Percentiles rank a stretch among this genome's conserved stretches.
These are phyloP conservation scores for Grosmannia huntii DNA, from an alignment of 2,329 filamentous ascomycete species.

Conservation along the genomic window DNA sequence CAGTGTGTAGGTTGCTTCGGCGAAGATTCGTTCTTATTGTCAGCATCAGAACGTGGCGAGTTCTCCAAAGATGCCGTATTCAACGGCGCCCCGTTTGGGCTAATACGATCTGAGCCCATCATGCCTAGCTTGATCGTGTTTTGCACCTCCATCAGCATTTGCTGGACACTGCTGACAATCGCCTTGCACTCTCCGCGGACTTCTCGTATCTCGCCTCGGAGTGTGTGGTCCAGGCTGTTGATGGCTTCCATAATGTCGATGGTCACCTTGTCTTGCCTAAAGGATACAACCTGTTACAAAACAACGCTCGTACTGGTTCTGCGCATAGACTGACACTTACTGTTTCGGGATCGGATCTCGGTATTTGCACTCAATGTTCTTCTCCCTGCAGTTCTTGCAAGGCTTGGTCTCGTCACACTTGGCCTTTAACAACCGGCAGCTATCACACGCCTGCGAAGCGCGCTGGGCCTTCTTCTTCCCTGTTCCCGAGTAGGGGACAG, in stretches of 20 bases:
- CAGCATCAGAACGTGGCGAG: not conserved
- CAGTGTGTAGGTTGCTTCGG: not conserved
- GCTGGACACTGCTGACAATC: not conserved
- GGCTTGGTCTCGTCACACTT: conserved; percentile 84
- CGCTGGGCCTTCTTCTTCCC: conserved; percentile 51
- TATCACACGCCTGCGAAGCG: conserved; percentile 72
- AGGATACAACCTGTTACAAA: not conserved
- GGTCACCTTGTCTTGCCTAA: conserved; percentile 45
- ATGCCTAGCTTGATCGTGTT: not conserved
- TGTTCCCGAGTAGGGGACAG: conserved; percentile 30
- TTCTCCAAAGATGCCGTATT: not conserved
- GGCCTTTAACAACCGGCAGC: conserved; percentile 74
- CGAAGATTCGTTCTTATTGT: conserved; percentile 15
- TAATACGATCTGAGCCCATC: not conserved
- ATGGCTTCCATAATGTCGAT: conserved; percentile 48
- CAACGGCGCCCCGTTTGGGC: not conserved
- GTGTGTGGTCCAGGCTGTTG: conserved; percentile 22
- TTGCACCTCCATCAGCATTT: not conserved
- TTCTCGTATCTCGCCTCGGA: not conserved
- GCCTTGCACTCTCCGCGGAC: not conserved
- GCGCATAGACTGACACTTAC: conserved; percentile 36
- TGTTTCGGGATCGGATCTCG: conserved; percentile 85
- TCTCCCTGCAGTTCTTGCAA: conserved; percentile 79
- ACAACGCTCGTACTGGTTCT: not conserved
- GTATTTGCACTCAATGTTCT: conserved; percentile 73